Base-by-base conservation (phyloP, 805 yeast species). In the Hyphopichia homilentoma region DNA sequence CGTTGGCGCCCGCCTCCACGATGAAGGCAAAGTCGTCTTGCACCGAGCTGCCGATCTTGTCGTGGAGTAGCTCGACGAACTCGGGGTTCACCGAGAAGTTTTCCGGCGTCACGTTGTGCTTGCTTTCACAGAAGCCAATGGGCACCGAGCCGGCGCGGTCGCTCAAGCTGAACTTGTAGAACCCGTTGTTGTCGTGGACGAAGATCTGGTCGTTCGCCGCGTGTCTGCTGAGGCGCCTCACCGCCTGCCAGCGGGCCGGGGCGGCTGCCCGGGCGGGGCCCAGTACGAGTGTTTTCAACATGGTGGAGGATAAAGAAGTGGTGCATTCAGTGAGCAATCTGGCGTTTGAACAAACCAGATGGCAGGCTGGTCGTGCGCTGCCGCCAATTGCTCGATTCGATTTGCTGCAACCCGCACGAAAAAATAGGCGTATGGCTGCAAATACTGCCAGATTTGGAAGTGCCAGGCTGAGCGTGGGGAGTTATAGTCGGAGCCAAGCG, bases 1-100 rank as follows among this genome's bases (percentile, higher is more conserved):
- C 73, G 41, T 72, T 73, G 22, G 67, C 66, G 4, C 74, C 65
- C 1, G 83, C 77, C 37, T 79, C 84, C 48, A 77, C 52, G 17
- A 68, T 63, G 46, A 71, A 79, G 1, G 77, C 51, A 41, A 73
- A 71, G 50, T 79, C 85, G 9, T 69, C 34, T 16, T 51, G 48
- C 13, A 62, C 47, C 16, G 40, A 41, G 9, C 39, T 34, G n/a
- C 40, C 34, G 4, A 61, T 47, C 11, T 44, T 44, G 5, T 48
- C 30, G 28, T 65, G 59, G 15, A 65, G 54, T 17, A 50, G 27
- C 0, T 44, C 34, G 13, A 62, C 16, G 35, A 65, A 66, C 30
- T 46, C 27, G 3, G 48, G 42, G 33, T 65, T 59, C 11, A 41
- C 33, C 30, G 36, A 25, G 40, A 59, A 57, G n/a, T 40, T 49